These are phyloP conservation scores for Scheffersomyces ergatensis DNA, from an alignment of 805 yeast genomes.

Conservation along the genomic window DNA sequence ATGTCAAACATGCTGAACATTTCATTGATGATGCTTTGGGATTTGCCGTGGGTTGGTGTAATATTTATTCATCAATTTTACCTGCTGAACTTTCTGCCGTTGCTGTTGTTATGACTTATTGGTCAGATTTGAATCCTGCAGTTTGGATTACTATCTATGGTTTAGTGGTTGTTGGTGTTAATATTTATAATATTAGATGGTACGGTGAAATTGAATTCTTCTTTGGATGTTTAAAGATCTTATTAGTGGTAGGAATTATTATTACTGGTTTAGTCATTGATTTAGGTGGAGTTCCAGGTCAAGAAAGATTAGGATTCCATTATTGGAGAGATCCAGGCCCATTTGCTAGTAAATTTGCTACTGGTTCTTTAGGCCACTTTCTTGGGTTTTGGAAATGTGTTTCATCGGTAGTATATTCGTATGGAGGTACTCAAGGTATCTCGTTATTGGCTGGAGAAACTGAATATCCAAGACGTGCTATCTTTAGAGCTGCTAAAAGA, in stretches of 20 bases:
- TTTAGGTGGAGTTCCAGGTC: slow-evolving; percentile 37
- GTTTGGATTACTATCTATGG: slow-evolving; percentile 39
- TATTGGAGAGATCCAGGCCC: slow-evolving; percentile 37
- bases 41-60: slow-evolving; percentile 32
- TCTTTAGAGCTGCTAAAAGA: slow-evolving; percentile 58
- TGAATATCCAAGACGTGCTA: slow-evolving; percentile 30
- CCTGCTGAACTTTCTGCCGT: slow-evolving; percentile 38
- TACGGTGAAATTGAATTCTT: slow-evolving; percentile 39
- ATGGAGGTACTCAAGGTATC: slow-evolving; percentile 62
- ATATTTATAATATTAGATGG: slow-evolving; percentile 25
- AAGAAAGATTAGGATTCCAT: slow-evolving; percentile 46
- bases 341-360: slow-evolving; percentile 41
- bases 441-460: slow-evolving; percentile 64
- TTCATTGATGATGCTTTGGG: too few species aligned
- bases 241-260: slow-evolving; percentile 28
- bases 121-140: slow-evolving; percentile 33
- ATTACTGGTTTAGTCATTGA: slow-evolving; percentile 32
- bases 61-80: slow-evolving; percentile 33
- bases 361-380: slow-evolving; percentile 61
- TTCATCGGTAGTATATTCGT: slow-evolving; percentile 64
- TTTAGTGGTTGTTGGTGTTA: slow-evolving; percentile 20
- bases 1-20: slow-evolving; percentile 34
- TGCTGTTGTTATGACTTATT: slow-evolving; percentile 30
- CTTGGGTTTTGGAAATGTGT: slow-evolving; percentile 63
- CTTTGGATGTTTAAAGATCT: slow-evolving; percentile 30